Percentiles rank a stretch among this genome's conserved stretches.
phyloP scores from a whole-genome alignment of 768 basidiomycete genomes.

The Mycena crocata region DNA sequence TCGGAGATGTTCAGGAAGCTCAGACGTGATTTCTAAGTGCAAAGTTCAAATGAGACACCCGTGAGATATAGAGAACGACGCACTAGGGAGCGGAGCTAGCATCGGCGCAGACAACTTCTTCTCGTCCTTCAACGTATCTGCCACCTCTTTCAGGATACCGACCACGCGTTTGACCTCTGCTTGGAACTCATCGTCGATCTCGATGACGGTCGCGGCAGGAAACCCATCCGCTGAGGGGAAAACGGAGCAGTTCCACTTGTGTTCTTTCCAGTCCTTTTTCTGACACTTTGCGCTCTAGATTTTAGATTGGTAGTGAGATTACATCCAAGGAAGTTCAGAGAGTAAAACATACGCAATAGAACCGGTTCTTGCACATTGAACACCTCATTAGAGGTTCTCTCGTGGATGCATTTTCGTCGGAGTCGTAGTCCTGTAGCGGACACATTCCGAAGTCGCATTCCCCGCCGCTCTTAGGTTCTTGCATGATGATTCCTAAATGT shows the following conservation, averaged over 20 bases:
- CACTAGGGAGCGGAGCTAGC: conserved; percentile 24
- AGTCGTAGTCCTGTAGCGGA: conserved; percentile 22
- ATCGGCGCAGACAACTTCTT: conserved; percentile 18
- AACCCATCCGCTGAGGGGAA: conserved; percentile 5
- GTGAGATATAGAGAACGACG: conserved; percentile 7
- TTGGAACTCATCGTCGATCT: conserved; percentile 27
- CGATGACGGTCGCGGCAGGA: conserved; percentile 22
- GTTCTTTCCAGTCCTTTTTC: conserved; percentile 28
- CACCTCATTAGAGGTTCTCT: conserved; percentile 24
- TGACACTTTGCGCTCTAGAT: conserved; percentile 24
- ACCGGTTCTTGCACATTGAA: conserved; percentile 29
- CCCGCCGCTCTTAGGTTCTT: conserved; percentile 14
- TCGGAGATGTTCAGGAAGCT: conserved; percentile 15
- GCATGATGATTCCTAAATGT: conserved; percentile 15
- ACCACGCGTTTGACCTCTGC: conserved; percentile 14
- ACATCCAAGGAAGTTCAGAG: conserved; percentile 5
- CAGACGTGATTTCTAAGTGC: conserved; percentile 20
- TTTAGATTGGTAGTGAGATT: conserved; percentile 9
- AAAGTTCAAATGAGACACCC: conserved; percentile 18
- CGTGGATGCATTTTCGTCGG: conserved; percentile 15
- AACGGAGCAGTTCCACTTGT: conserved; percentile 30
- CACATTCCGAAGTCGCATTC: conserved; percentile 22
- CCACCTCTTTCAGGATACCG: conserved; percentile 22
- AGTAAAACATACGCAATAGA: conserved; percentile 24
- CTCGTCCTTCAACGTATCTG: conserved; percentile 20